Evolutionary conservation across 768 basidiomycete genomes (phyloP).

Genomic region (Podaxis mareebaensis): DNA sequence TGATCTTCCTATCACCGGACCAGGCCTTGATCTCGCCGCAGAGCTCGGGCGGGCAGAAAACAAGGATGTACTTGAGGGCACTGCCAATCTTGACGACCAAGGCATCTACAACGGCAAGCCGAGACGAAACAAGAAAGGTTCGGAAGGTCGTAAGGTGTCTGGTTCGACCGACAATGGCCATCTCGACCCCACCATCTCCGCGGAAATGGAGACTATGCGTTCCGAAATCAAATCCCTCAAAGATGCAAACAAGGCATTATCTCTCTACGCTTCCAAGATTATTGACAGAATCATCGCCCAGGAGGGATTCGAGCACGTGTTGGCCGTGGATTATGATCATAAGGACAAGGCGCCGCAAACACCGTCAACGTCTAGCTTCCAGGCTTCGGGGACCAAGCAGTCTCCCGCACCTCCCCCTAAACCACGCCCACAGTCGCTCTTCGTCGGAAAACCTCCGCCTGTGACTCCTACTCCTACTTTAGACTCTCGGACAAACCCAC

Average conservation of each 20-base stretch:
- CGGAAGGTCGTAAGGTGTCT: constrained; percentile 39
- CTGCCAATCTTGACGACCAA: constrained; percentile 53
- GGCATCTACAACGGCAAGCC: constrained; percentile 42
- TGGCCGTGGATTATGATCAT: constrained; percentile 84
- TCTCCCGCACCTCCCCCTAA: constrained; percentile 37
- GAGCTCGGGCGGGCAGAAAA: constrained; percentile 92
- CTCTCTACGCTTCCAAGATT: constrained; percentile 95
- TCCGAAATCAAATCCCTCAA: constrained; percentile 89
- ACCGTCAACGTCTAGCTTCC: constrained; percentile 40
- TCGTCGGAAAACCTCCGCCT: constrained; percentile 45
- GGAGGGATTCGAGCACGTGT: constrained; percentile 95
- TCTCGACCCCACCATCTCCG: constrained; percentile 42
- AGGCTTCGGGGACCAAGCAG: constrained; percentile 29
- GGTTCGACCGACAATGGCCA: constrained; percentile 32
- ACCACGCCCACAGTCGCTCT: constrained; percentile 62
- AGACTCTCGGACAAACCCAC: constrained; percentile 25
- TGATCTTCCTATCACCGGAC: constrained; percentile 84
- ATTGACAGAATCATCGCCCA: constrained; percentile 96
- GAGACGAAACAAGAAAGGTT: constrained; percentile 50
- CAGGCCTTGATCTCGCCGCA: constrained; percentile 86
- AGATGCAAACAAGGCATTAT: constrained; percentile 95
- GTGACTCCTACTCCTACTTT: constrained; percentile 30
- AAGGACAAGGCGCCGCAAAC: constrained; percentile 57
- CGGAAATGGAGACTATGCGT: constrained; percentile 73
- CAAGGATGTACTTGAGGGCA: constrained; percentile 72